Evolutionary conservation across 805 yeast species (phyloP), one percentile per base, ranked within the genome.

Genomic region (Lachancea lanzarotensis): DNA sequence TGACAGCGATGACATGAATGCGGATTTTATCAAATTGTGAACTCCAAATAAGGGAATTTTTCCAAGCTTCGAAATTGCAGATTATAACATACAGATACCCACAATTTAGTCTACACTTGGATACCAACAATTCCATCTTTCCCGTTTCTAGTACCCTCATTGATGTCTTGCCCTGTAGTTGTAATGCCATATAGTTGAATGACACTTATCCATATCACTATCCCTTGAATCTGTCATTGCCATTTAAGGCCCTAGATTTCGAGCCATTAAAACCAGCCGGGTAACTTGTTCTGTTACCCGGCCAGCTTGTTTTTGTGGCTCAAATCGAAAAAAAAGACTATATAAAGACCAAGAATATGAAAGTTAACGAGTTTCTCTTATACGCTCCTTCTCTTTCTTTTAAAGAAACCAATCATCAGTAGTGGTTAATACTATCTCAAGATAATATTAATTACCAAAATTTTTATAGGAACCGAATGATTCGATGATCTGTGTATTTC

Each of bases 381-480:
- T 9, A 20, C 17, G 2, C 20, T 22, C 25, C 8, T 8, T 22
- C 8, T 22, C 36, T 50, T 47, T 43, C 46, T 50, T 48, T 52
- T 50, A 46, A 43, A 59, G 54, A 52, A 42, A 48, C 56, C 65
- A 53, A 61, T 58, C 69, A 63, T 65, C 69, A 65, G 69, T 65
- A 62, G 67, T 63, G 69, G 69, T 63, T 65, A 65, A 61, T 65
- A 63, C 69, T 65, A 62, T 63, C 69, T 65, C 65, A 62, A 60
- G 66, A 63, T 63, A 63, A 62, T 65, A 63, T 65, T 65, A 64
- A 65, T 64, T 63, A 58, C 59, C 51, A 50, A 51, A 47, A 53
- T 52, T 45, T n/a, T 54, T 50, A 62, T 63, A 62, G 68, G 61
- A 63, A 65, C 68, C 69, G 60, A 53, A 56, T 33, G 66, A 52